Evolutionary conservation across 73 alveolate genomes (phyloP).

Genomic region (Paramecium biaurelia): DNA sequence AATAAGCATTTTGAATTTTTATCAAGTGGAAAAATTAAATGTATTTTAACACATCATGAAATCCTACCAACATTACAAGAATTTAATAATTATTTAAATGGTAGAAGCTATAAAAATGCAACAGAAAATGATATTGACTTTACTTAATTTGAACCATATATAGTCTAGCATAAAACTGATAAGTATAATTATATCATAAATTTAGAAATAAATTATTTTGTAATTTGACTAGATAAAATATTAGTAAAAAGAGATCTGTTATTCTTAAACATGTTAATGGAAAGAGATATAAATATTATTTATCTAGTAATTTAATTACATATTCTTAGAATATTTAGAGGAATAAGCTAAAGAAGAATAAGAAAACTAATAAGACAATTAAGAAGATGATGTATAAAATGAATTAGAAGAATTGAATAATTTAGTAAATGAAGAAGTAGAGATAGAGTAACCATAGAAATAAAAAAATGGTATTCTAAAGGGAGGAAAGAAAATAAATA

Average conservation of each 20-base stretch:
- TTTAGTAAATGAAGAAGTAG: not conserved
- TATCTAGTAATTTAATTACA: not conserved
- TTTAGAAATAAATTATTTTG: constrained; percentile 23
- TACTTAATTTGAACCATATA: constrained; percentile 44
- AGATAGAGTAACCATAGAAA: not conserved
- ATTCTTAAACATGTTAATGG: constrained; percentile 37
- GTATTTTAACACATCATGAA: constrained; percentile 33
- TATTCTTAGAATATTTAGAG: constrained; percentile 24
- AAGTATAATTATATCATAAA: not conserved
- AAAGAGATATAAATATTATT: constrained; percentile 34
- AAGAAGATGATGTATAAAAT: not conserved
- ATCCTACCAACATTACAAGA: constrained; percentile 20
- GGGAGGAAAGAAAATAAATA: not conserved
- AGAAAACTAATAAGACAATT: not conserved
- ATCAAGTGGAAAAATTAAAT: constrained; percentile 28
- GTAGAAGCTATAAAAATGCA: constrained; percentile 25
- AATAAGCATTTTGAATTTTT: constrained; percentile 30
- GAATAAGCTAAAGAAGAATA: constrained; percentile 6
- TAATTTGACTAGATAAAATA: constrained; percentile 24
- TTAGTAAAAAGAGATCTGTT: not conserved
- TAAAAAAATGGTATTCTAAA: not conserved
- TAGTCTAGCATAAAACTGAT: constrained; percentile 14
- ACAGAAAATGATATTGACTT: constrained; percentile 14
- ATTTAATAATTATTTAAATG: not conserved
- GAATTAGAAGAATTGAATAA: not conserved